phyloP scores from a whole-genome alignment of 2,329 filamentous ascomycete genomes.

The Coniella lustricola region DNA sequence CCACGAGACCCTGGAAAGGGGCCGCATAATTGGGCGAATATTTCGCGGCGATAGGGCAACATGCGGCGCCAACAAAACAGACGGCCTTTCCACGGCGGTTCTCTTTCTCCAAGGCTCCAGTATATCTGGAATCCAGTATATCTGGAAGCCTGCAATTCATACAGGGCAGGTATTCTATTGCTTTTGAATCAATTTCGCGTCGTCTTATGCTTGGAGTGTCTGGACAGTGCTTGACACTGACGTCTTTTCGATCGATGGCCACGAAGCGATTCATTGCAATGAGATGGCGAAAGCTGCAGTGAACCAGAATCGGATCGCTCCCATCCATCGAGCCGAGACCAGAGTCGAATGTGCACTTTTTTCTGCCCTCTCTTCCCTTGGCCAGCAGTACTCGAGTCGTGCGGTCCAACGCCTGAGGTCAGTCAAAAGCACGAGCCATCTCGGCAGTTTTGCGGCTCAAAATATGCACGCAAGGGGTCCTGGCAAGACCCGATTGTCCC shows the following conservation, averaged over 20 bases:
- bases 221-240: too few relatives aligned
- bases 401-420: conserved; percentile 1
- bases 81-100: conserved; percentile 3
- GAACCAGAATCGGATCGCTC: too few relatives aligned
- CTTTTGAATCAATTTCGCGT: too few relatives aligned
- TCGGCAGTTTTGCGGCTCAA: conserved; percentile 17
- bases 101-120: background rate
- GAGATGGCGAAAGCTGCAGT: too few relatives aligned
- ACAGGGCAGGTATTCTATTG: too few relatives aligned
- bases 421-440: conserved; percentile 12
- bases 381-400: background rate
- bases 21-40: conserved; percentile 7
- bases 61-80: conserved; percentile 6
- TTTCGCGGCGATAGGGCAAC: conserved; percentile 1
- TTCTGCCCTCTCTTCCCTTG: background rate
- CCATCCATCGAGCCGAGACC: too few relatives aligned
- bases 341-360: background rate
- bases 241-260: too few relatives aligned
- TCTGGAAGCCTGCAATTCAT: background rate
- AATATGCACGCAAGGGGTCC: conserved; percentile 7
- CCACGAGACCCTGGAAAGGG: conserved; percentile 5
- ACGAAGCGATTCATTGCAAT: too few relatives aligned
- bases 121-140: background rate
- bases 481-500: conserved; percentile 9
- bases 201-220: too few relatives aligned